phyloP scores from a whole-genome alignment of 140 eudicot genomes.

The Senecio squalidus region DNA sequence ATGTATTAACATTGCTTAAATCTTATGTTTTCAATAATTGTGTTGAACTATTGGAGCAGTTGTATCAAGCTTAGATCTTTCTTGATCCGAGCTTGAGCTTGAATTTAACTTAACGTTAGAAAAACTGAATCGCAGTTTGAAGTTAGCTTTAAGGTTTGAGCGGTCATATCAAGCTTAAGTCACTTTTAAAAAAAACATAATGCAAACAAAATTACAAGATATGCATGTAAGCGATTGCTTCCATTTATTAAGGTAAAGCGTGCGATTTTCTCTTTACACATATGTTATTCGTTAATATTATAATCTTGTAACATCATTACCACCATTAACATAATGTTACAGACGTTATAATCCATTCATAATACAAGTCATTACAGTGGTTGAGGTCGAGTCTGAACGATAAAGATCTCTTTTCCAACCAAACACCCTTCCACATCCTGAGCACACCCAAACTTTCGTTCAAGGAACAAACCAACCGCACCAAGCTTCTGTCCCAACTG shows the following conservation, averaged over 20 bases:
- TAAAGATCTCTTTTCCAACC: conserved; percentile 72
- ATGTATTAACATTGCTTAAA: too few species aligned
- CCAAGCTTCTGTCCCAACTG: conserved; percentile 82
- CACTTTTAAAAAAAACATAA: too few species aligned
- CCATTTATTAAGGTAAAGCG: conserved; percentile 5
- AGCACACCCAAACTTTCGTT: conserved; percentile 73
- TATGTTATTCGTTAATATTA: neutral
- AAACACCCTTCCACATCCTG: conserved; percentile 94
- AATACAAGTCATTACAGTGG: conserved; percentile 36
- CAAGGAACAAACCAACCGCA: conserved; percentile 74
- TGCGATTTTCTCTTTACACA: conserved; percentile 10
- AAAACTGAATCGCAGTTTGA: too few species aligned
- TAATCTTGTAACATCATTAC: conserved; percentile 2
- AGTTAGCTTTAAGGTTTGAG: too few species aligned
- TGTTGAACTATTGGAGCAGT: neutral
- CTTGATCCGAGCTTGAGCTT: neutral
- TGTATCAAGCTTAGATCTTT: neutral
- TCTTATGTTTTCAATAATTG: too few species aligned
- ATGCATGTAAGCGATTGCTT: too few species aligned
- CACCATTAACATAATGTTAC: neutral
- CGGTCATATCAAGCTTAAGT: too few species aligned
- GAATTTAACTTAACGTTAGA: too few species aligned
- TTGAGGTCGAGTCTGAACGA: conserved; percentile 95
- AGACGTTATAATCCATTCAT: neutral
- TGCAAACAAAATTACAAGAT: too few species aligned